phyloP scores from a whole-genome alignment of 2,329 filamentous ascomycete species.

The Macrophomina pseudophaseolina region DNA sequence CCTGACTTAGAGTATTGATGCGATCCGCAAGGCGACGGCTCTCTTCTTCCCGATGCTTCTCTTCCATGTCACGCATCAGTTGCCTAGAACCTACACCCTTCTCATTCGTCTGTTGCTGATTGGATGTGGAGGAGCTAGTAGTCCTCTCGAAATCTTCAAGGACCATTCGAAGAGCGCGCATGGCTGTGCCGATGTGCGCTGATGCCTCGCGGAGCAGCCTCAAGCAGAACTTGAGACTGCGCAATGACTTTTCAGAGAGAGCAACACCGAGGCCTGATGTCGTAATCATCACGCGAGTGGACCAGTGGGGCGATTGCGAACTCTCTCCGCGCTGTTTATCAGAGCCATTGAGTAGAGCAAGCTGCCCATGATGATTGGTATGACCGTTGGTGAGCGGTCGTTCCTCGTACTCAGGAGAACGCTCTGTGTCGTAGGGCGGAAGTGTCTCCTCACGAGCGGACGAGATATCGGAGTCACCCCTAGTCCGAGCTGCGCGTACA shows the following conservation, averaged over 20 bases:
- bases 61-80: slow-evolving; percentile 26
- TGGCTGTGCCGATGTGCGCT: slow-evolving; percentile 75
- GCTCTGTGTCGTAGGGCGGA: slow-evolving; percentile 81
- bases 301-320: slow-evolving; percentile 63
- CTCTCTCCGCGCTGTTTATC: slow-evolving; percentile 35
- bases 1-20: slow-evolving; percentile 65
- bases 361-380: not conserved
- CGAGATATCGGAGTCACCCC: slow-evolving; percentile 19
- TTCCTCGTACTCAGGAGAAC: slow-evolving; percentile 77
- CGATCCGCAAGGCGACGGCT: slow-evolving; percentile 72
- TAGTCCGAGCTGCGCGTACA: slow-evolving; percentile 9
- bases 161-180: slow-evolving; percentile 73
- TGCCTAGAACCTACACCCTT: slow-evolving; percentile 30
- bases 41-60: slow-evolving; percentile 9
- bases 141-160: slow-evolving; percentile 79
- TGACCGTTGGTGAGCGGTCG: slow-evolving; percentile 40
- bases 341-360: slow-evolving; percentile 20
- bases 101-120: slow-evolving; percentile 30
- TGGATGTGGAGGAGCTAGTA: slow-evolving; percentile 33
- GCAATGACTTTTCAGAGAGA: slow-evolving; percentile 85
- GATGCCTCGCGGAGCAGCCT: slow-evolving; percentile 82
- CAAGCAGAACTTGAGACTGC: slow-evolving; percentile 83
- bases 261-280: slow-evolving; percentile 90
- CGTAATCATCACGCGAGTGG: slow-evolving; percentile 82
- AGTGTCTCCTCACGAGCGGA: slow-evolving; percentile 62